Evolutionary conservation across 495 filamentous ascomycete genomes (phyloP).

Genomic region (Cudoniella acicularis): DNA sequence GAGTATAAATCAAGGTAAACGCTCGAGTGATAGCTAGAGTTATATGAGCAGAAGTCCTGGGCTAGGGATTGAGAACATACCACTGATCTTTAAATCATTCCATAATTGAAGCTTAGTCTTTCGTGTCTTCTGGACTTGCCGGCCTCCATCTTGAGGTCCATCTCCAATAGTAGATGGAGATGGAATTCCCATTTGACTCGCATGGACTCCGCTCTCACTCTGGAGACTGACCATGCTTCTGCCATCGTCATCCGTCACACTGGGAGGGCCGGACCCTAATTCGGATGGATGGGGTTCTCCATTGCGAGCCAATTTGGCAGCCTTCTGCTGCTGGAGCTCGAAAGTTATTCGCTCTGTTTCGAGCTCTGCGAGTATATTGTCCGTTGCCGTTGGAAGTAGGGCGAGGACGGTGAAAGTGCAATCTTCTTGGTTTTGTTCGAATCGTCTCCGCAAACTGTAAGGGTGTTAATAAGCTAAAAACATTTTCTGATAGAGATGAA

Average conservation of each 20-base stretch:
- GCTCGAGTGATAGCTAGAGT: constrained; percentile 77
- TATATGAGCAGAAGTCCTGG: neutral
- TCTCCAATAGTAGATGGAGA: constrained; percentile 34
- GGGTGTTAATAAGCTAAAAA: neutral
- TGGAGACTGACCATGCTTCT: constrained; percentile 71
- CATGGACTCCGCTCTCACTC: constrained; percentile 75
- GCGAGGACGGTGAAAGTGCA: constrained; percentile 97
- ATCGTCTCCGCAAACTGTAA: constrained; percentile 80
- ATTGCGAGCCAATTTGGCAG: constrained; percentile 63
- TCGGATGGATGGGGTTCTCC: constrained; percentile 54
- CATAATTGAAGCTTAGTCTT: constrained; percentile 90
- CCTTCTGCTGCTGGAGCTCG: constrained; percentile 91
- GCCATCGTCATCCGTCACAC: constrained; percentile 78
- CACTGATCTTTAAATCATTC: constrained; percentile 96
- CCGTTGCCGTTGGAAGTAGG: constrained; percentile 84
- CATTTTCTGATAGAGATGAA: constrained; percentile 23
- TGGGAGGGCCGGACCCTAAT: constrained; percentile 66
- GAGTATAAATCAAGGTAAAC: constrained; percentile 87
- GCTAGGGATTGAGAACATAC: constrained; percentile 48
- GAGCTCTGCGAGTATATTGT: constrained; percentile 81
- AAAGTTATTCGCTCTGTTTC: constrained; percentile 86
- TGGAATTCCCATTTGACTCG: constrained; percentile 66
- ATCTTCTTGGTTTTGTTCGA: constrained; percentile 98
- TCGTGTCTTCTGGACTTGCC: constrained; percentile 46
- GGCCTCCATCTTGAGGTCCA: constrained; percentile 35